Conservation (phyloP, 2,329 filamentous ascomycete species). For the Ramichloridium luteum region DNA sequence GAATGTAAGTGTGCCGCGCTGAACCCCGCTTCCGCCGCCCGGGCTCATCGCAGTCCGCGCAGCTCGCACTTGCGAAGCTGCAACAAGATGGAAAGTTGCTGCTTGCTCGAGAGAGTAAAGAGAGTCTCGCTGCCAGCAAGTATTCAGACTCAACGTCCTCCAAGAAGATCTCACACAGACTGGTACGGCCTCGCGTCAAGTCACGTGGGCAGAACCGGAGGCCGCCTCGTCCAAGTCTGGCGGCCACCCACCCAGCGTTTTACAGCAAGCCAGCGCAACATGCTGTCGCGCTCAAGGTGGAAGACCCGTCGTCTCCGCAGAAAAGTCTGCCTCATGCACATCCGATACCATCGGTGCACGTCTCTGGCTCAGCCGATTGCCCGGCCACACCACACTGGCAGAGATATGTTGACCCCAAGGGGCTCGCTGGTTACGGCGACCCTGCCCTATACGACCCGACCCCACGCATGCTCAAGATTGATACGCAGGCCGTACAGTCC, state of each 20-base stretch:
- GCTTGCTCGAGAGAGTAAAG: too few relatives aligned
- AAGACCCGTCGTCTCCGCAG: background rate
- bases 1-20: slow-evolving; percentile 8
- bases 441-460: slow-evolving; percentile 6
- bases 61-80: slow-evolving; percentile 9
- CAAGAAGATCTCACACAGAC: slow-evolving; percentile 1
- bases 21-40: slow-evolving; percentile 4
- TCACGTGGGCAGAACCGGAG: slow-evolving; percentile 5
- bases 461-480: slow-evolving; percentile 5
- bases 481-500: slow-evolving; percentile 4
- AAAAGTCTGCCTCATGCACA: slow-evolving; percentile 1
- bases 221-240: slow-evolving; percentile 3
- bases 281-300: slow-evolving; percentile 2
- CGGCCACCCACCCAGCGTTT: slow-evolving; percentile 8
- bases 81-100: slow-evolving; percentile 8
- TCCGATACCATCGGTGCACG: too few relatives aligned
- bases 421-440: slow-evolving; percentile 2
- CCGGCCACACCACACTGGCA: slow-evolving; percentile 3
- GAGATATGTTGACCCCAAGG: slow-evolving; percentile 4
- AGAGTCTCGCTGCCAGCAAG: background rate
- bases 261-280: slow-evolving; percentile 4
- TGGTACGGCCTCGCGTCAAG: background rate
- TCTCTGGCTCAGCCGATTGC: too few relatives aligned
- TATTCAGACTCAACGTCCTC: slow-evolving; percentile 2
- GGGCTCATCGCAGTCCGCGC: slow-evolving; percentile 9